Percentiles rank a stretch among this genome's conserved stretches.
Conservation (phyloP, 179 eudicot genomes). For the Patellifolia procumbens region DNA sequence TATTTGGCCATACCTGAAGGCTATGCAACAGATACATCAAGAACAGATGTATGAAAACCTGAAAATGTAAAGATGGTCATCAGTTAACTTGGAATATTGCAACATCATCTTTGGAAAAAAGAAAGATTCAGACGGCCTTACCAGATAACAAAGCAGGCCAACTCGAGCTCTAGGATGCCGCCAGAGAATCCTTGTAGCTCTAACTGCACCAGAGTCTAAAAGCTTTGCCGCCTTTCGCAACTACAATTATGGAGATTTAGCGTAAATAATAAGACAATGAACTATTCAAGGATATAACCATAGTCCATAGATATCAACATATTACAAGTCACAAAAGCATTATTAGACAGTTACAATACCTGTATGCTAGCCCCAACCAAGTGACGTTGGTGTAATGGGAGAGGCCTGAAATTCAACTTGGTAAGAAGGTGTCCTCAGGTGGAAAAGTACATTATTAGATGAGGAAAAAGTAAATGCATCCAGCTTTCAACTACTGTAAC, state of each 20-base stretch:
- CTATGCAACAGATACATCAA: slow-evolving; percentile 96
- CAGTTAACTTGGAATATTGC: slow-evolving; percentile 20
- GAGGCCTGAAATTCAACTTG: slow-evolving; percentile 61
- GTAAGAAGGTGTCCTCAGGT: slow-evolving; percentile 21
- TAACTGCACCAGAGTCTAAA: slow-evolving; percentile 90
- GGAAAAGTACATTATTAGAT: neutral
- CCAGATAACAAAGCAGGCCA: slow-evolving; percentile 76
- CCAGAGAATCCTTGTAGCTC: slow-evolving; percentile 96
- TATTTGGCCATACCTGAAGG: slow-evolving; percentile 68
- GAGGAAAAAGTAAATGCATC: neutral
- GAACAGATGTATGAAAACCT: slow-evolving; percentile 97
- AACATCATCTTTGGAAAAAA: slow-evolving; percentile 3
- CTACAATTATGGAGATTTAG: slow-evolving; percentile 38
- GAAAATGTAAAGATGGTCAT: slow-evolving; percentile 34
- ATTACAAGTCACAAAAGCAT: neutral
- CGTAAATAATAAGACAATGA: neutral
- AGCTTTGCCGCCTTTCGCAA: slow-evolving; percentile 91
- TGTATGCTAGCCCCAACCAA: slow-evolving; percentile 89
- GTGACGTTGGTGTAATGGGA: slow-evolving; percentile 92
- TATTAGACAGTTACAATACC: slow-evolving; percentile 40
- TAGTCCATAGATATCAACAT: neutral
- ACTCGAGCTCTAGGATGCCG: slow-evolving; percentile 95
- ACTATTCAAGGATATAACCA: neutral
- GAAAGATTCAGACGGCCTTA: slow-evolving; percentile 33
- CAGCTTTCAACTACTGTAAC: neutral